phyloP scores from a whole-genome alignment of 2,329 filamentous ascomycete genomes.

The Epichloe brachyelytri region DNA sequence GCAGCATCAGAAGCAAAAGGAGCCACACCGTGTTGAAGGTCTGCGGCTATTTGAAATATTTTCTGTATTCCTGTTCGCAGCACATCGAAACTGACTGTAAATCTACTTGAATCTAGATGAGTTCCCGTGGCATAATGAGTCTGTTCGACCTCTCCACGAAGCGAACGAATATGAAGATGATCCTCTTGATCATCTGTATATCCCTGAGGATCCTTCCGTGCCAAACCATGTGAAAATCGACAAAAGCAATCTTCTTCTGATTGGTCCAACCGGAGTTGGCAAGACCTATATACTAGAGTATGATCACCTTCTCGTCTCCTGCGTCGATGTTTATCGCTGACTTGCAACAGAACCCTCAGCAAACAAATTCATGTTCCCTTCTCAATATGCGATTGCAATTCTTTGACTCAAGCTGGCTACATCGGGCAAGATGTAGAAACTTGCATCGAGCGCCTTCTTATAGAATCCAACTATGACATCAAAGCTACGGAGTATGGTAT shows the following conservation, averaged over 20 bases:
- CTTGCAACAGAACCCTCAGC: slow-evolving; percentile 60
- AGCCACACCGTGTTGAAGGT: slow-evolving; percentile 72
- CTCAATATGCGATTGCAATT: slow-evolving; percentile 89
- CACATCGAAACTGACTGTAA: slow-evolving; percentile 13
- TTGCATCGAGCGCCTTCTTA: slow-evolving; percentile 79
- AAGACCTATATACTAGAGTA: slow-evolving; percentile 86
- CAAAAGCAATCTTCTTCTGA: slow-evolving; percentile 85
- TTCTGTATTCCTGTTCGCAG: background rate
- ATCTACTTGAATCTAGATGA: slow-evolving; percentile 36
- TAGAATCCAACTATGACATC: slow-evolving; percentile 82
- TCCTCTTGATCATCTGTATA: slow-evolving; percentile 31
- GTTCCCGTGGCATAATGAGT: slow-evolving; percentile 38
- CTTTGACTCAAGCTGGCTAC: slow-evolving; percentile 91
- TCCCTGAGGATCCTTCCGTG: slow-evolving; percentile 31
- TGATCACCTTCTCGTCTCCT: slow-evolving; percentile 11
- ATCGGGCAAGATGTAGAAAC: slow-evolving; percentile 97
- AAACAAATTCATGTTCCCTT: slow-evolving; percentile 91
- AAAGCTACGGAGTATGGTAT: slow-evolving; percentile 80
- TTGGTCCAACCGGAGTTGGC: slow-evolving; percentile 87
- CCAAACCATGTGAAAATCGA: slow-evolving; percentile 59
- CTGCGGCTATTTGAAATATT: slow-evolving; percentile 14
- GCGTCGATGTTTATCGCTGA: slow-evolving; percentile 9
- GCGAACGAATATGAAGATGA: slow-evolving; percentile 17
- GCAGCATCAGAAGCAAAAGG: slow-evolving; percentile 37
- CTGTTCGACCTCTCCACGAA: slow-evolving; percentile 29